These are phyloP conservation scores for Tulasnella sp. DNA, from an alignment of 768 basidiomycete genomes.

Conservation along the genomic window DNA sequence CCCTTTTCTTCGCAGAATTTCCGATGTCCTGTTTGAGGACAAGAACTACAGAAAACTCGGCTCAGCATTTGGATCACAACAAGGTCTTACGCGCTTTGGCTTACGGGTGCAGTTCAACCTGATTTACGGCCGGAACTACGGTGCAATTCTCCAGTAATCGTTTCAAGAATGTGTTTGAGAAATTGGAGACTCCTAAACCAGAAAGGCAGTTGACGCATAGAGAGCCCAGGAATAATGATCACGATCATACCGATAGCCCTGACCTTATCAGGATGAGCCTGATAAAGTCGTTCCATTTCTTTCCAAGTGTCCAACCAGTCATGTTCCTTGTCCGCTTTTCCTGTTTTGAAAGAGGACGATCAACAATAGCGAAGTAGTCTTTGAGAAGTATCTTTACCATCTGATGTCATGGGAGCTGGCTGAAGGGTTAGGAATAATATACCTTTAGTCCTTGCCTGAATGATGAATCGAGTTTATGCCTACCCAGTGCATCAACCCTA, in stretches of 20 bases:
- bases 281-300: constrained; percentile 56
- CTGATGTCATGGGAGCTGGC: constrained; percentile 14
- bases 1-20: constrained; percentile 51
- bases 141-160: constrained; percentile 56
- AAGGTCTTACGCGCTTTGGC: not conserved
- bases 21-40: constrained; percentile 35
- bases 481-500: constrained; percentile 13
- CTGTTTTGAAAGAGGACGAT: constrained; percentile 26
- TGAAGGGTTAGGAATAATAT: not conserved
- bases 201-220: not conserved
- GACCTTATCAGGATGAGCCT: constrained; percentile 46
- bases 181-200: constrained; percentile 65
- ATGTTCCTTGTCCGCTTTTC: constrained; percentile 19
- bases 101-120: constrained; percentile 74
- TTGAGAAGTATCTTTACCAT: constrained; percentile 66
- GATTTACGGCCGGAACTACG: constrained; percentile 63
- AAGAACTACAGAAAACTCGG: not conserved
- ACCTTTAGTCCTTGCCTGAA: not conserved
- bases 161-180: constrained; percentile 49
- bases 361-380: constrained; percentile 47
- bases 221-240: not conserved
- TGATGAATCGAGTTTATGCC: not conserved
- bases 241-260: constrained; percentile 12
- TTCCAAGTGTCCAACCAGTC: constrained; percentile 73
- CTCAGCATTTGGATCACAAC: not conserved